phyloP scores from a whole-genome alignment of 805 yeast species.

The Zygosaccharomyces rouxii region DNA sequence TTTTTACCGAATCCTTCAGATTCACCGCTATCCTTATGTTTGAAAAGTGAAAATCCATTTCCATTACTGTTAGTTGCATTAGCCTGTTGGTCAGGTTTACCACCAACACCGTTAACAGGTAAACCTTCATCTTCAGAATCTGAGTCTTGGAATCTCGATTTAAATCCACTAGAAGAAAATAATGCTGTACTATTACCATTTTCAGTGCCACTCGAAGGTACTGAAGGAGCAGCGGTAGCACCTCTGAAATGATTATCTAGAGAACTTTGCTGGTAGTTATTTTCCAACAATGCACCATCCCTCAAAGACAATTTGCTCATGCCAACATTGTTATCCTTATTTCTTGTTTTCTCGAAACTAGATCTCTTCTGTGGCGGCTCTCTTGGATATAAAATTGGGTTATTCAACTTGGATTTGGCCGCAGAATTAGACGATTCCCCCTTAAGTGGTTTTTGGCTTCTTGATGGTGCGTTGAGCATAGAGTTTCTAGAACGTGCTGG shows the following conservation, averaged over 20 bases:
- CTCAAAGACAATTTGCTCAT: conserved; percentile 38
- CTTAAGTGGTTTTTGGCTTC: conserved; percentile 12
- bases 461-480: conserved; percentile 11
- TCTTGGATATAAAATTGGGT: conserved; percentile 34
- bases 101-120: conserved; percentile 14
- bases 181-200: conserved; percentile 7
- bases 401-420: conserved; percentile 29
- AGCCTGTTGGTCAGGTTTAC: conserved; percentile 14
- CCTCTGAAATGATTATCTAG: conserved; percentile 11
- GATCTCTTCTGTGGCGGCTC: conserved; percentile 44
- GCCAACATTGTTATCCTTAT: conserved; percentile 33
- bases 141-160: conserved; percentile 59
- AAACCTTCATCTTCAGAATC: conserved; percentile 51
- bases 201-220: conserved; percentile 9
- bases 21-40: conserved; percentile 13
- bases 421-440: conserved; percentile 48
- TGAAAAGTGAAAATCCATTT: conserved; percentile 21
- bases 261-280: conserved; percentile 9
- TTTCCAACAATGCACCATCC: conserved; percentile 23
- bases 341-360: conserved; percentile 51
- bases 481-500: conserved; percentile 6
- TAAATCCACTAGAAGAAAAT: conserved; percentile 31
- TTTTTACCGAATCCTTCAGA: conserved; percentile 16
- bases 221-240: conserved; percentile 12
- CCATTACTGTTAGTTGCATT: conserved; percentile 2